Base-by-base conservation (phyloP, 2,329 filamentous ascomycete genomes). In the Fusarium sp. region DNA sequence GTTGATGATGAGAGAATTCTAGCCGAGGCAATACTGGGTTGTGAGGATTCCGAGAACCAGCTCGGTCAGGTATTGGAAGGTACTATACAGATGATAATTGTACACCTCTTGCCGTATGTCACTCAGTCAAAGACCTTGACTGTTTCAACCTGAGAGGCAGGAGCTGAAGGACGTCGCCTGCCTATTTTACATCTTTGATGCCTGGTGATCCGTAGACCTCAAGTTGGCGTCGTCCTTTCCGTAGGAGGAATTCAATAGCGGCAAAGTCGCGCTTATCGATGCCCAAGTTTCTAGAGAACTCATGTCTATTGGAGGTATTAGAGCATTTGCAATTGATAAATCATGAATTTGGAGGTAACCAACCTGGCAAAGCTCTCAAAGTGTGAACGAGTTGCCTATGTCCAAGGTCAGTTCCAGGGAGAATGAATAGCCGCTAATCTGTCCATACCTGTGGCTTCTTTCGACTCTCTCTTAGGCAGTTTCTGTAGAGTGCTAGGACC, bases 241-340 rank as follows among this genome's bases (percentile, higher is more conserved):
- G 88, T 55, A 98, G 79, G 37, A 97, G 84, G 79, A 93, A 96
- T 80, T 98, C 95, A 62, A 98, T 91, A 9, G 94, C 91, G 18
- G 87, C 85, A 81, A 97, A 97, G 78, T 97, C 94, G 74, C 93
- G 94, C 82, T 93, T 96, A 80, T 92, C 91, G 60, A 97, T 80
- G 12, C 80, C 78, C 15, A 89, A 78, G 77, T 93, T 87, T 78
- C 92, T 92, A 41, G 90, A 85, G 78, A 99, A 98, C 78, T 98
- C 94, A 32, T 85, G 80, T 73, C 93, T 95, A 33, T 35, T 13
- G 12, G 20, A 48, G 3, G 18, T 17, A 18, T 75, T 50, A 66
- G 61, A 44, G 50, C 33, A 20, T n/a, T 15, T 27, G 38, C 26
- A 27, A 26, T 17, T 30, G 18, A 27, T 7, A 6, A 33, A 37